Conservation (phyloP, 208 protist genomes). For the Trypanosoma cruzi region DNA sequence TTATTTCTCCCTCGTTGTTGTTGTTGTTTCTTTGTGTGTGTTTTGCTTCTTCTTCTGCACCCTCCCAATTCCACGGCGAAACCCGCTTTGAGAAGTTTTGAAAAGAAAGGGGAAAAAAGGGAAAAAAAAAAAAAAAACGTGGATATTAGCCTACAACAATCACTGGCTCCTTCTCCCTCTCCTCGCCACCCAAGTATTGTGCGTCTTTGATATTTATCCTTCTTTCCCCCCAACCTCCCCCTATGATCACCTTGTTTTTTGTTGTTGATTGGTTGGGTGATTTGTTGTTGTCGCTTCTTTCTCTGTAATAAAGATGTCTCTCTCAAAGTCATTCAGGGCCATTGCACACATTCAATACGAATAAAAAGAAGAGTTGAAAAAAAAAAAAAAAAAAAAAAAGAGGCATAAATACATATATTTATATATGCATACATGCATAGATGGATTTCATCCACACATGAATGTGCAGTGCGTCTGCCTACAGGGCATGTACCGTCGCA, state of each 20-base stretch:
- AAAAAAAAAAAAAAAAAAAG: too few relatives aligned
- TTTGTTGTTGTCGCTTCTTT: not conserved
- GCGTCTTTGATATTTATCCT: not conserved
- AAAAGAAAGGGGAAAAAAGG: not conserved
- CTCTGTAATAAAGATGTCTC: not conserved
- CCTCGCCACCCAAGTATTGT: not conserved
- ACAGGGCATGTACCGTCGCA: too few relatives aligned
- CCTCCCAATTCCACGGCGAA: too few relatives aligned
- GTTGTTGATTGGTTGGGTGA: not conserved
- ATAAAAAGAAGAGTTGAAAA: too few relatives aligned
- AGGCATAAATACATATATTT: slow-evolving; percentile 13
- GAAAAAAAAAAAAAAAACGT: not conserved
- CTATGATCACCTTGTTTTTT: not conserved
- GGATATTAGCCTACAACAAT: not conserved
- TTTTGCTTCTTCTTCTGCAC: too few relatives aligned
- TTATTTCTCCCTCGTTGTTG: not conserved
- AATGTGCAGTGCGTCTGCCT: too few relatives aligned
- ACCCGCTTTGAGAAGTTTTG: too few relatives aligned
- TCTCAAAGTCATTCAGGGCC: not conserved
- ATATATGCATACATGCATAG: not conserved
- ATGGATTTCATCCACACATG: too few relatives aligned
- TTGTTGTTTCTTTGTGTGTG: not conserved
- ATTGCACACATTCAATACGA: too few relatives aligned
- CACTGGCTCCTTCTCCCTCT: not conserved
- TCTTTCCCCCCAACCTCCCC: too few relatives aligned